Evolutionary conservation across 202 grass and related monocot genomes (phyloP).

Genomic region (Setaria italica): DNA sequence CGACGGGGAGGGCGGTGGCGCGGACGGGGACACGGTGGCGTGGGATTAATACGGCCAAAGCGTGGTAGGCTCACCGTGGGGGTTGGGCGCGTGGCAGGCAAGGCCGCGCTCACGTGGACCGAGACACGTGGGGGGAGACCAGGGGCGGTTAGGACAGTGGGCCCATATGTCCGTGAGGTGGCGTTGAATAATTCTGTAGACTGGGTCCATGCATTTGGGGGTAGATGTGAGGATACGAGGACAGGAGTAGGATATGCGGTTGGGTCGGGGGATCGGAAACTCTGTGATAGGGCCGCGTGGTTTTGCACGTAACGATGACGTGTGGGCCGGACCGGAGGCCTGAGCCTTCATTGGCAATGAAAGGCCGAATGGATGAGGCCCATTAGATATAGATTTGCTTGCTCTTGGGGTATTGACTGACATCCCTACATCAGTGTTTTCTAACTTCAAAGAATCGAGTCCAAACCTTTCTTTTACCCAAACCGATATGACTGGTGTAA

Average conservation of each 20-base stretch:
- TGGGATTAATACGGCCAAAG: constrained; percentile 32
- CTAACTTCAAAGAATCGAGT: too few relatives aligned
- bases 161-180: rapidly evolving
- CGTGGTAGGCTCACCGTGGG: not conserved
- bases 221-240: not conserved
- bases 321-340: not conserved
- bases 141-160: rapidly evolving
- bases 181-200: not conserved
- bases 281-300: constrained; percentile 11
- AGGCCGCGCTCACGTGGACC: not conserved
- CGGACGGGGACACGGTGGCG: not conserved
- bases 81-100: not conserved
- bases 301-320: not conserved
- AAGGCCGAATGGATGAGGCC: not conserved
- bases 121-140: not conserved
- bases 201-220: not conserved
- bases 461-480: too few relatives aligned
- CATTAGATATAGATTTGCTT: not conserved
- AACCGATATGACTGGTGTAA: too few relatives aligned
- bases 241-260: not conserved
- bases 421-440: too few relatives aligned
- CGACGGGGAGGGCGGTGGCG: constrained; percentile 24
- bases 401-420: too few relatives aligned
- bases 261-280: not conserved
- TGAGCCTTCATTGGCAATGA: not conserved